Conservation (phyloP, 768 basidiomycete species). For the Trichaptum fuscoviolaceum region DNA sequence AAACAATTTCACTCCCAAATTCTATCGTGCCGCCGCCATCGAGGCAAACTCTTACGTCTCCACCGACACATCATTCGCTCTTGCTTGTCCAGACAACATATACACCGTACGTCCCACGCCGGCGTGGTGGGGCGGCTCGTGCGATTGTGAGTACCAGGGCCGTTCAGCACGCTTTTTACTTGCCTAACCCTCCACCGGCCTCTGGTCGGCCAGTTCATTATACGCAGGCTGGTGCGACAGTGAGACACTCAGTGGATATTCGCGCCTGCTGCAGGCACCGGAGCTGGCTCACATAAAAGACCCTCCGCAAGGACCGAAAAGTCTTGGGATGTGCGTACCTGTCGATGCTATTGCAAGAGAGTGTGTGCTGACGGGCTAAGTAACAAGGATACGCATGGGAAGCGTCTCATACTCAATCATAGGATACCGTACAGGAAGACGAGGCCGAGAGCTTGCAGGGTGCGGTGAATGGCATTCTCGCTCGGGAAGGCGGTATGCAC, state of each 20-base stretch:
- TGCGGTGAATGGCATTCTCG: conserved; percentile 86
- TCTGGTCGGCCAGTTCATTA: conserved; percentile 58
- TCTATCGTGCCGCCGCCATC: conserved; percentile 19
- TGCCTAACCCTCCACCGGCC: conserved; percentile 34
- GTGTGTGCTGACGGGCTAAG: conserved; percentile 7
- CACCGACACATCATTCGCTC: conserved; percentile 44
- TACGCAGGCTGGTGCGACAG: conserved; percentile 45
- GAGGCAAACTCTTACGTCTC: conserved; percentile 38
- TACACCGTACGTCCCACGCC: conserved; percentile 76
- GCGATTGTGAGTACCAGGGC: conserved; percentile 9
- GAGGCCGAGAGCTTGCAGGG: conserved; percentile 86
- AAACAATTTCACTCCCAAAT: conserved; percentile 25
- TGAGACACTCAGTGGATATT: conserved; percentile 30
- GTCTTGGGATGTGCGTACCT: conserved; percentile 39
- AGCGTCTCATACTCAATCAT: conserved; percentile 87
- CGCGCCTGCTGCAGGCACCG: conserved; percentile 2
- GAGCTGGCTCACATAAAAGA: conserved; percentile 20
- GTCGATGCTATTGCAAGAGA: conserved; percentile 11
- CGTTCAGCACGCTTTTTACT: neutral
- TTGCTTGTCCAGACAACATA: conserved; percentile 64
- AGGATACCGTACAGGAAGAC: conserved; percentile 98
- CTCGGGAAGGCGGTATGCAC: conserved; percentile 71
- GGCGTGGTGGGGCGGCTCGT: conserved; percentile 34
- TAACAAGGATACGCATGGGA: conserved; percentile 94
- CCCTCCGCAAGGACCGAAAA: conserved; percentile 42